A percentile compares a stretch with the other conserved stretches of the same genome.
Conservation (phyloP, 1,284 basidiomycete genomes). For the Irpex rosettiformis region DNA sequence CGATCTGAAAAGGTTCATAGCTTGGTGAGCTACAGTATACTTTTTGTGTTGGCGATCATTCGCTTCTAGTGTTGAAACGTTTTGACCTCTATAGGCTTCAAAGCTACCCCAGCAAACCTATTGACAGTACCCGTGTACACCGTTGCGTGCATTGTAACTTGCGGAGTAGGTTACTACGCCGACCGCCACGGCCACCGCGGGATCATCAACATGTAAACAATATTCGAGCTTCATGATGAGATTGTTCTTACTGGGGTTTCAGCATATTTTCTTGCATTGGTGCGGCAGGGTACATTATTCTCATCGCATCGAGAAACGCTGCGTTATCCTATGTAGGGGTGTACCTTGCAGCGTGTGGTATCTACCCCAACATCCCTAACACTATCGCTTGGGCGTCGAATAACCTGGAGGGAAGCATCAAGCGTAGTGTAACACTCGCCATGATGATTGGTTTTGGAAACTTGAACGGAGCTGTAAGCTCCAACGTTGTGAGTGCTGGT, state of each 20-base stretch:
- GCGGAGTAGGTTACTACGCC: constrained; percentile 57
- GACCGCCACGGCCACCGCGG: constrained; percentile 60
- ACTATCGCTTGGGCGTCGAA: constrained; percentile 70
- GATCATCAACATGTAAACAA: constrained; percentile 57
- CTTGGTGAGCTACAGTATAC: constrained; percentile 37
- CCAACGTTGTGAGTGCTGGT: constrained; percentile 37
- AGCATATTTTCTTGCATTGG: constrained; percentile 31
- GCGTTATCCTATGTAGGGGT: constrained; percentile 68
- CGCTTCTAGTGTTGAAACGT: not conserved
- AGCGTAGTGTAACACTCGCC: constrained; percentile 40
- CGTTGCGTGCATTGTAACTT: constrained; percentile 63
- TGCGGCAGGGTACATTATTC: constrained; percentile 62
- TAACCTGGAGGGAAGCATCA: constrained; percentile 62
- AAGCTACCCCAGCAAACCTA: constrained; percentile 68
- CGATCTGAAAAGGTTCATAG: constrained; percentile 32
- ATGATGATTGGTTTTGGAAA: constrained; percentile 42
- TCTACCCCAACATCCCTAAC: constrained; percentile 71
- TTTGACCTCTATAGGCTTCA: too few relatives aligned
- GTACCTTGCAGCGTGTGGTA: constrained; percentile 69
- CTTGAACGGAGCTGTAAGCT: constrained; percentile 44
- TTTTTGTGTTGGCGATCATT: not conserved
- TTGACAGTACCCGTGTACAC: constrained; percentile 69
- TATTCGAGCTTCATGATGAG: constrained; percentile 18
- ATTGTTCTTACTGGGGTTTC: constrained; percentile 28
- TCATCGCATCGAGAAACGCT: constrained; percentile 57